These are phyloP conservation scores for Phanerodontia chrysosporium DNA, from an alignment of 768 basidiomycete species.

Conservation along the genomic window DNA sequence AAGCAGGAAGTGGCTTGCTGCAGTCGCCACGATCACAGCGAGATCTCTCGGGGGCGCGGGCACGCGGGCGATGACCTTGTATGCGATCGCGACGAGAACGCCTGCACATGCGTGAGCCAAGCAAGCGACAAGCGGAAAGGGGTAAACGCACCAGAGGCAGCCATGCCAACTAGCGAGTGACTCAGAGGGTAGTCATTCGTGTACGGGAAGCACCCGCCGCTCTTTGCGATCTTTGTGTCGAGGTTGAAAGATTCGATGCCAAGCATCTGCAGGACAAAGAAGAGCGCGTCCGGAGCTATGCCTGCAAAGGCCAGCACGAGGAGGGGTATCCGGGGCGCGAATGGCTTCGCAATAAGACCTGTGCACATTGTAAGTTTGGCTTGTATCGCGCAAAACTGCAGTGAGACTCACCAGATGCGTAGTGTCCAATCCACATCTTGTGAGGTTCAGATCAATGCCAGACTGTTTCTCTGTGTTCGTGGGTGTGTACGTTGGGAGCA, in stretches of 20 bases:
- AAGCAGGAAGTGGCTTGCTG: slow-evolving; percentile 27
- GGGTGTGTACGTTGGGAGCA: background rate
- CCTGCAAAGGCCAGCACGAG: slow-evolving; percentile 24
- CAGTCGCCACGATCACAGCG: slow-evolving; percentile 16
- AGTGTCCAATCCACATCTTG: slow-evolving; percentile 15
- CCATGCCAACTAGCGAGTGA: slow-evolving; percentile 27
- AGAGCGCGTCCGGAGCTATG: slow-evolving; percentile 23
- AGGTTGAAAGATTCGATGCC: slow-evolving; percentile 26
- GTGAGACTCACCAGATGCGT: slow-evolving; percentile 7
- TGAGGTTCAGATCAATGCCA: background rate
- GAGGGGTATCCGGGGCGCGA: slow-evolving; percentile 25
- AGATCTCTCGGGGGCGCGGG: slow-evolving; percentile 19
- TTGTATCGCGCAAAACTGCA: background rate
- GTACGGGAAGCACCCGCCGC: slow-evolving; percentile 29
- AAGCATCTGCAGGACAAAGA: slow-evolving; percentile 26
- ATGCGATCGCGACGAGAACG: slow-evolving; percentile 16
- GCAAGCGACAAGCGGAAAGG: background rate
- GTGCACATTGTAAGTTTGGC: background rate
- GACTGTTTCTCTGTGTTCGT: background rate
- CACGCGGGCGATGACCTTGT: slow-evolving; percentile 16
- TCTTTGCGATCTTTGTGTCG: slow-evolving; percentile 15
- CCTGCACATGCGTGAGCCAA: slow-evolving; percentile 12
- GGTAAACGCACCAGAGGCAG: slow-evolving; percentile 13
- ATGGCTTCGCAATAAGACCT: slow-evolving; percentile 26
- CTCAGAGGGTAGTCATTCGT: slow-evolving; percentile 30